These are phyloP conservation scores for Casaregolazyma lundiana DNA, from an alignment of 1,139 yeast genomes.

Conservation along the genomic window DNA sequence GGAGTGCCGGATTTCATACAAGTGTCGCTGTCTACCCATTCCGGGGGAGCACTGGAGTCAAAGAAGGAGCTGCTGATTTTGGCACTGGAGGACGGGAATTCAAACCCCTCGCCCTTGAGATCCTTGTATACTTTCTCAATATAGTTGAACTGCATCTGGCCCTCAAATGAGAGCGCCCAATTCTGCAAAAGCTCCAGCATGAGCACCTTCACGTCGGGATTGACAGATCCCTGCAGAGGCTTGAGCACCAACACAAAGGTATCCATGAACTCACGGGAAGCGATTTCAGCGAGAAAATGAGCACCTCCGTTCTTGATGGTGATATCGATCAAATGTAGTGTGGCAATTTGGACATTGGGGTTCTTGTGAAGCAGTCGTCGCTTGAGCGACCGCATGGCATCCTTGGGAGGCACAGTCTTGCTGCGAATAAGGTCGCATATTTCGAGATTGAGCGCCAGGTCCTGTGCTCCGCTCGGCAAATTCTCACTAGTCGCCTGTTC, in stretches of 20 bases:
- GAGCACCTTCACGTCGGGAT: slow-evolving; percentile 53
- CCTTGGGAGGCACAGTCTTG: slow-evolving; percentile 75
- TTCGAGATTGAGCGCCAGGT: slow-evolving; percentile 73
- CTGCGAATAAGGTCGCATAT: slow-evolving; percentile 84
- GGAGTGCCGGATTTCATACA: slow-evolving; percentile 90
- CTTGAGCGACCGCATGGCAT: slow-evolving; percentile 79
- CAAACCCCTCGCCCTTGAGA: slow-evolving; percentile 53
- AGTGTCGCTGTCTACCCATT: slow-evolving; percentile 93
- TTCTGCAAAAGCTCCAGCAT: slow-evolving; percentile 65
- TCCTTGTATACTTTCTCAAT: slow-evolving; percentile 59
- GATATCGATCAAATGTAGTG: slow-evolving; percentile 73
- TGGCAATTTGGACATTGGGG: slow-evolving; percentile 72
- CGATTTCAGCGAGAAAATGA: slow-evolving; percentile 74
- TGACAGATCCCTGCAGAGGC: slow-evolving; percentile 34
- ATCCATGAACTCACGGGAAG: slow-evolving; percentile 85
- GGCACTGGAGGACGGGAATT: slow-evolving; percentile 50
- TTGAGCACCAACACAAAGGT: slow-evolving; percentile 38
- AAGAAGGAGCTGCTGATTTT: slow-evolving; percentile 52
- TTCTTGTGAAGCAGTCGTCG: slow-evolving; percentile 60
- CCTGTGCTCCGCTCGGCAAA: slow-evolving; percentile 89
- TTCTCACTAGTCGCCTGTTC: slow-evolving; percentile 81
- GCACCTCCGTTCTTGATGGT: slow-evolving; percentile 92
- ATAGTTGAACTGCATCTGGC: slow-evolving; percentile 62
- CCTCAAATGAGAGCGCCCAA: slow-evolving; percentile 72
- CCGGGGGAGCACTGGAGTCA: slow-evolving; percentile 93